phyloP scores from a whole-genome alignment of 2,329 filamentous ascomycete species.

The Chrysosporium keratinophilum region DNA sequence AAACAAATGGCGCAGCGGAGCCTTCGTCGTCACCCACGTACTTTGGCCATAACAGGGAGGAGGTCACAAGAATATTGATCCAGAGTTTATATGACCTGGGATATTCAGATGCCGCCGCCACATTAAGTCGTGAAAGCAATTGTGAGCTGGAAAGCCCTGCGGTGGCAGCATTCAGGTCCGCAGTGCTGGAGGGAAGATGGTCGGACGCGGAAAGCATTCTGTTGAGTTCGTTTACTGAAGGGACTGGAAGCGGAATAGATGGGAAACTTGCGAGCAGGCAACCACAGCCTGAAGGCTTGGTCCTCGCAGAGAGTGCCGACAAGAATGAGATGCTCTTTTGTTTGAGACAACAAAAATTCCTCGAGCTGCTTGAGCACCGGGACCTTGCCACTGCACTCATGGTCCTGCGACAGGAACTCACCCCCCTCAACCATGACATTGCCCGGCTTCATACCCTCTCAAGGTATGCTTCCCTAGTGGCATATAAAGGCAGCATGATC shows the following conservation, averaged over 20 bases:
- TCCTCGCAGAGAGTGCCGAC: constrained; percentile 65
- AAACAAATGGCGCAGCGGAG: constrained; percentile 31
- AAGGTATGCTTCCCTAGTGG: constrained; percentile 40
- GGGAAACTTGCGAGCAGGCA: constrained; percentile 8
- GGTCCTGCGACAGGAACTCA: constrained; percentile 80
- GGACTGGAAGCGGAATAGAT: constrained; percentile 34
- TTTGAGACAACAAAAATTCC: constrained; percentile 85
- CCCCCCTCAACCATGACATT: constrained; percentile 71
- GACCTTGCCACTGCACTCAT: constrained; percentile 64
- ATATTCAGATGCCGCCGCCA: constrained; percentile 65
- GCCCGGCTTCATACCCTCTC: constrained; percentile 71
- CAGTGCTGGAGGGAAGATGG: constrained; percentile 75
- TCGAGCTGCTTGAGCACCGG: constrained; percentile 72
- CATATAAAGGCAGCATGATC: not conserved
- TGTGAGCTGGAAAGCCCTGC: constrained; percentile 76
- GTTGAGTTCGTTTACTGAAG: constrained; percentile 42
- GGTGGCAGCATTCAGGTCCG: constrained; percentile 73
- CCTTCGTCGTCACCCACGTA: constrained; percentile 43
- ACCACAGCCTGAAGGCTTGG: constrained; percentile 47
- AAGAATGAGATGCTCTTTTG: constrained; percentile 73
- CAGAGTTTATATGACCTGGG: constrained; percentile 84
- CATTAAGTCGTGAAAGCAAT: constrained; percentile 69
- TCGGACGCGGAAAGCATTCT: constrained; percentile 71
- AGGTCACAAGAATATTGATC: constrained; percentile 84
- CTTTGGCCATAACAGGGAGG: constrained; percentile 79